phyloP scores from a whole-genome alignment of 306 rosid species.

The Gleditsia sinensis region DNA sequence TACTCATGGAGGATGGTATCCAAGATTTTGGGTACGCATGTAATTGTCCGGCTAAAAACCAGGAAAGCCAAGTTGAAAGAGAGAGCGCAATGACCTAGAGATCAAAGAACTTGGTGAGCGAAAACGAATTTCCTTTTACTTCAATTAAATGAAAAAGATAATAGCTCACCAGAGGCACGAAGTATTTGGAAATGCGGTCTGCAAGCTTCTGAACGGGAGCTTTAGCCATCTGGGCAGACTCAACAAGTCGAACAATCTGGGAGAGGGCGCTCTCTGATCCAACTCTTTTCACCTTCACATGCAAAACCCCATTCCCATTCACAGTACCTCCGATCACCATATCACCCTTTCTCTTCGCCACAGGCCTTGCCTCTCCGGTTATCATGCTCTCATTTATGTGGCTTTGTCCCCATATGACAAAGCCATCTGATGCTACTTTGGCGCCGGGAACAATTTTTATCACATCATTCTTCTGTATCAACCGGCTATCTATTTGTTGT shows the following conservation, averaged over 20 bases:
- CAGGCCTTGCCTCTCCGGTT: conserved; percentile 75
- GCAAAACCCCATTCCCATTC: conserved; percentile 79
- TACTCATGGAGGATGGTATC: conserved; percentile 70
- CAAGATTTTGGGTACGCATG: conserved; percentile 63
- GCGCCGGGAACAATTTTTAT: conserved; percentile 67
- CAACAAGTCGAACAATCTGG: conserved; percentile 77
- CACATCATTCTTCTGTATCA: conserved; percentile 74
- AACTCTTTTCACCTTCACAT: conserved; percentile 63
- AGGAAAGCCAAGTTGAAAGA: conserved; percentile 65
- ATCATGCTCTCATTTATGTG: conserved; percentile 87
- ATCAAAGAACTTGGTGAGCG: background rate
- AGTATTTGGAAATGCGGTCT: conserved; percentile 72
- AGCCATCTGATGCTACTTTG: conserved; percentile 72
- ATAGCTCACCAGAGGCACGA: conserved; percentile 63
- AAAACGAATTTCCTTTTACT: background rate
- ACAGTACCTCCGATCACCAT: conserved; percentile 75
- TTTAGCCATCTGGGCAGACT: conserved; percentile 83
- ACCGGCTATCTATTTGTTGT: conserved; percentile 52
- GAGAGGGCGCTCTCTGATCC: conserved; percentile 83
- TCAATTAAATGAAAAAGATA: background rate
- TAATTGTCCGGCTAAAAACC: conserved; percentile 71
- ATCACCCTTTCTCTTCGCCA: conserved; percentile 58
- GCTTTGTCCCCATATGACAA: conserved; percentile 69
- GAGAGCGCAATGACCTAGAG: conserved; percentile 66
- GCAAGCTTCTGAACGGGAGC: conserved; percentile 87